A percentile compares a stretch with the other conserved stretches of the same genome.
Conservation (phyloP, 2,329 filamentous ascomycete genomes). For the Xylaria sp. region DNA sequence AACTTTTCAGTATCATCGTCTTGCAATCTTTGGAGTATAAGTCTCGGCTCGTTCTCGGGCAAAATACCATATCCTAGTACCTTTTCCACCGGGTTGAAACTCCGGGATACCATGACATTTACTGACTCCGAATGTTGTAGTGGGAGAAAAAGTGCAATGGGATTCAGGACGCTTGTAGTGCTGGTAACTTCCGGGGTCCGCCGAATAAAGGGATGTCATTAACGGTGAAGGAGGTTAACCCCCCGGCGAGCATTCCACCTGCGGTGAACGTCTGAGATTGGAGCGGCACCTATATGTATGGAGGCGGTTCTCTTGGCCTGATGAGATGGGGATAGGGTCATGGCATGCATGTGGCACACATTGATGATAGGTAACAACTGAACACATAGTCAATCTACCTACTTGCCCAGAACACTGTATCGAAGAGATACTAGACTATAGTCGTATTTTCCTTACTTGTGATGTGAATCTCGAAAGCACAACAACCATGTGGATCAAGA, state of each 20-base stretch:
- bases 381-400: neutral
- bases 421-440: neutral
- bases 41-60: neutral
- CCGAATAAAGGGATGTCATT: slow-evolving; percentile 55
- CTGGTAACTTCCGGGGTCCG: slow-evolving; percentile 58
- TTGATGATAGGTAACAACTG: neutral
- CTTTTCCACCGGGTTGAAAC: neutral
- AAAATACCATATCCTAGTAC: accelerated
- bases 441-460: neutral
- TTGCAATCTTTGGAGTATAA: neutral
- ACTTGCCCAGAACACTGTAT: neutral
- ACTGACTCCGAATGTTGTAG: neutral
- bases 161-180: slow-evolving; percentile 57
- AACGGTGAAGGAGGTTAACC: slow-evolving; percentile 39
- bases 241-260: slow-evolving; percentile 40
- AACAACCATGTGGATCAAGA: too few relatives aligned
- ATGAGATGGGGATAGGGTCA: neutral
- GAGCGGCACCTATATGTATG: neutral
- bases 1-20: neutral
- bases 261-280: slow-evolving; percentile 35
- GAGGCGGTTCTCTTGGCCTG: neutral
- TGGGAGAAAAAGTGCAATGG: slow-evolving; percentile 71
- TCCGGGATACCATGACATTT: neutral
- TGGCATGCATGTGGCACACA: neutral
- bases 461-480: neutral